Base-by-base conservation (phyloP, 148 eudicot species). In the Gaultheria prostrata region DNA sequence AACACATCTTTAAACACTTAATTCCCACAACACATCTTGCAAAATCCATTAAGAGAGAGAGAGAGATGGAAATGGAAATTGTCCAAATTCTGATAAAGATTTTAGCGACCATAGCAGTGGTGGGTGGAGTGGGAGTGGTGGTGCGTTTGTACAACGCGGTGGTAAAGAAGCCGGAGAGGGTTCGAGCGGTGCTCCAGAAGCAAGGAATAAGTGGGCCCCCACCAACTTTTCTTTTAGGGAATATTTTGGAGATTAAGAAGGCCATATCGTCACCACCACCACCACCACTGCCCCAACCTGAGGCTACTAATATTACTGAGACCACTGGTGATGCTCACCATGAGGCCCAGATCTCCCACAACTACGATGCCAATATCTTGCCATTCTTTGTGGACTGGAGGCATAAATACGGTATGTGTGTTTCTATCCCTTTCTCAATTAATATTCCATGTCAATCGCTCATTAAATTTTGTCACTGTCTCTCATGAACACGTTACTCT, bases 171-270 rank as follows among this genome's bases (percentile, higher is more conserved):
- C 83, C 83, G 9, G 61, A 18, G 76, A 50, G 46, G 76, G 61
- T 81, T 20, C 43, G 83, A 18, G 10, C 8, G 20, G 14, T 8
- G 59, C 61, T 81, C 6, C 10, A 18, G n/a, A 49, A 81, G 77
- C 83, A 81, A 50, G 83, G 83, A 2, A 70, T 81, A 3, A 18
- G 11, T 0, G 83, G 83, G 18, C 83, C 83, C 11, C 43, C 39
- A 8, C 48, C 61, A 32, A 1, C 32, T 24, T 48, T 67, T 14
- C 43, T 81, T 6, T 26, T 81, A 3, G 83, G 83, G 13, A 81
- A 81, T 15, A 6, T 65, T 46, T 8, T 46, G 54, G 83, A 81
- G 43, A 14, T 81, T 1, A 45, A 6, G 43, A 65, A 67, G 83
- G 57, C 59, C 43, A 67, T 67, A 35, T 67, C 72, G 11, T 0